Percentiles rank a stretch among this genome's conserved stretches.
phyloP scores from a whole-genome alignment of 78 protist species.

The Dictyostelium intermedium region DNA sequence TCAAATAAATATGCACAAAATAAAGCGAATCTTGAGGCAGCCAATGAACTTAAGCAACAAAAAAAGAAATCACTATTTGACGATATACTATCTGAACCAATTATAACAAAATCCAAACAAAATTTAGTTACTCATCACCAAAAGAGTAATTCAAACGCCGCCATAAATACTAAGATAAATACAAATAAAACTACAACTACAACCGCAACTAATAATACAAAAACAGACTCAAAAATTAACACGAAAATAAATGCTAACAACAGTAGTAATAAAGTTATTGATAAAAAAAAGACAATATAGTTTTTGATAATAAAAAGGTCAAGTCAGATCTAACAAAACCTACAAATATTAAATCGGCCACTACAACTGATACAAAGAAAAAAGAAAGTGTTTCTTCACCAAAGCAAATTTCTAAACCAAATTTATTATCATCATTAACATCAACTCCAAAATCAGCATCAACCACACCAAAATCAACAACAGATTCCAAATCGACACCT shows the following conservation, averaged over 20 bases:
- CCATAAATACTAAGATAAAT: not conserved
- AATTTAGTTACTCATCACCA: not conserved
- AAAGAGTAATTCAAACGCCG: not conserved
- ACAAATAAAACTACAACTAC: not conserved
- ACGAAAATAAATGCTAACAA: not conserved
- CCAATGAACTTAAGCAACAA: not conserved
- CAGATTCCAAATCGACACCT: not conserved
- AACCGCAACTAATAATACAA: too few species aligned
- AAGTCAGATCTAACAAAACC: not conserved
- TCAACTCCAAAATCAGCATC: not conserved
- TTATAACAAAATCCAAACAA: not conserved
- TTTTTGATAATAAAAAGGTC: not conserved
- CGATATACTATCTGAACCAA: not conserved
- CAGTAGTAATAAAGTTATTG: not conserved
- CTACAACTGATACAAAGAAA: not conserved
- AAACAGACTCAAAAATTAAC: not conserved
- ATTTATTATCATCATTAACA: not conserved
- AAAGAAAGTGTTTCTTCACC: not conserved
- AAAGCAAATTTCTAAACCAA: not conserved
- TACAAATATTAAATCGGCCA: not conserved
- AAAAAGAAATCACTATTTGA: slow-evolving; percentile 1
- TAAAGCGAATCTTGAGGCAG: not conserved
- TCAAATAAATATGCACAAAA: not conserved
- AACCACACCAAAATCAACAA: not conserved
- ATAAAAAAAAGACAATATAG: not conserved